Base-by-base conservation (phyloP, 106 monocot genomes). In the Narthecium ossifragum region DNA sequence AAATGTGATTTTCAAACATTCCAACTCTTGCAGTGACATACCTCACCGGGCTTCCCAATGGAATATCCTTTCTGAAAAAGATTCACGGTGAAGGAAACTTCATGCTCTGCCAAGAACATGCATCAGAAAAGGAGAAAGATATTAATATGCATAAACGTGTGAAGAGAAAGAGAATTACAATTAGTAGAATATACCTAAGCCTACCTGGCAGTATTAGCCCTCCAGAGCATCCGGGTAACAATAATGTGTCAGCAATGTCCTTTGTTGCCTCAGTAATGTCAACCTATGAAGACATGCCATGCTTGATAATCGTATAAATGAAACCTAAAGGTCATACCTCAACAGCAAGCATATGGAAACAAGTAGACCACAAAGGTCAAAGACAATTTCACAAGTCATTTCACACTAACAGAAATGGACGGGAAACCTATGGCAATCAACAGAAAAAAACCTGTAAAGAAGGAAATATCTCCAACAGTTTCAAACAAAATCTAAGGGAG, bases 51-150 rank as follows among this genome's bases (percentile, higher is more conserved):
- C 55, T 70, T 83, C 23, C 79, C 73, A 51, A 88, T 65, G 24
- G 59, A 66, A 69, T 78, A 88, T 63, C 87, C 87, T 15, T 67
- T 65, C 31, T 53, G 66, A 28, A 76, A 70, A 66, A 88, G 78
- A 69, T 62, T 88, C 55, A 88, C 54, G 0, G 75, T 78, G 61
- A 88, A 82, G 26, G 87, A 88, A 53, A 88, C 73, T 61, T 83
- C 87, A 55, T 67, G 54, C 24, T 88, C 82, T 73, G 63, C 55
- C 57, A 65, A 61, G 59, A 56, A 30, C n/a, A n/a, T n/a, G n/a
- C n/a, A n/a, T n/a, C 47, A 49, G 49, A 22, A 23, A 49, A 24
- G 11, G 31, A 6, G 48, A 28, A n/a, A 26, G 4, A 27, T 46
- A 31, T 8, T 48, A n/a, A 0, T 13, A 47, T 32, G 31, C 5